Evolutionary conservation across 2,329 filamentous ascomycete species (phyloP).

Genomic region (Sarocladium kiliense): DNA sequence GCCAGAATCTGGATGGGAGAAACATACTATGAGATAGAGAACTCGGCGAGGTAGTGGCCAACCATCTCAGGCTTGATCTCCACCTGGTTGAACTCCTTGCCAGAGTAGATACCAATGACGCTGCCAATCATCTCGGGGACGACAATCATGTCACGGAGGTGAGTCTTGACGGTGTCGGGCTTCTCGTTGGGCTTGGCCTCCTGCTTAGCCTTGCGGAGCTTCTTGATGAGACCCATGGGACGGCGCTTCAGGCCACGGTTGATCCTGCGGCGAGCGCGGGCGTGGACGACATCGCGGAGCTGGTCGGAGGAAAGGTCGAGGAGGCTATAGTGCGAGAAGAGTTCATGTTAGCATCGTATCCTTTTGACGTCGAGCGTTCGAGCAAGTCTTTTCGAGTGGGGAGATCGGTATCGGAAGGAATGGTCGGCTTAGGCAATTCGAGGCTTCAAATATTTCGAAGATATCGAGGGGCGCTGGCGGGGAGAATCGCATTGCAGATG

Average conservation of each 20-base stretch:
- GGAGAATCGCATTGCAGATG: conserved; percentile 14
- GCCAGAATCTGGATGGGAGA: neutral
- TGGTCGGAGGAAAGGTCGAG: conserved; percentile 98
- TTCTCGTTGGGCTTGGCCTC: conserved; percentile 99
- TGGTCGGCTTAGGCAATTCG: neutral
- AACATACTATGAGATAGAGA: conserved; percentile 99
- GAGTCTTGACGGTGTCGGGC: conserved; percentile 98
- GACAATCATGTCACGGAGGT: conserved; percentile 99
- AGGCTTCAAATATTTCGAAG: neutral
- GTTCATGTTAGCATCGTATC: neutral
- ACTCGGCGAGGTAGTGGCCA: conserved; percentile 98
- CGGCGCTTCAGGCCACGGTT: conserved; percentile 99
- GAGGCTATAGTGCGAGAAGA: conserved; percentile 57
- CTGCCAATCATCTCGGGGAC: conserved; percentile 99
- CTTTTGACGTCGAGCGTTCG: neutral
- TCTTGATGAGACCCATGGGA: conserved; percentile 99
- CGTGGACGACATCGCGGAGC: conserved; percentile 98
- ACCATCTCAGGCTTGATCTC: conserved; percentile 99
- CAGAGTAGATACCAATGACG: conserved; percentile 98
- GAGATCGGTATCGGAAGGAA: neutral
- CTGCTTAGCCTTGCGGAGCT: conserved; percentile 99
- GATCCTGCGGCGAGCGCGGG: conserved; percentile 96
- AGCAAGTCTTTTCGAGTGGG: neutral
- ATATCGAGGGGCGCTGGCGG: neutral
- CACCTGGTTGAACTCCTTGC: conserved; percentile 99